Percentiles rank a stretch among this genome's conserved stretches.
These are phyloP conservation scores for Citeromyces siamensis DNA, from an alignment of 1,139 yeast genomes.

Conservation along the genomic window DNA sequence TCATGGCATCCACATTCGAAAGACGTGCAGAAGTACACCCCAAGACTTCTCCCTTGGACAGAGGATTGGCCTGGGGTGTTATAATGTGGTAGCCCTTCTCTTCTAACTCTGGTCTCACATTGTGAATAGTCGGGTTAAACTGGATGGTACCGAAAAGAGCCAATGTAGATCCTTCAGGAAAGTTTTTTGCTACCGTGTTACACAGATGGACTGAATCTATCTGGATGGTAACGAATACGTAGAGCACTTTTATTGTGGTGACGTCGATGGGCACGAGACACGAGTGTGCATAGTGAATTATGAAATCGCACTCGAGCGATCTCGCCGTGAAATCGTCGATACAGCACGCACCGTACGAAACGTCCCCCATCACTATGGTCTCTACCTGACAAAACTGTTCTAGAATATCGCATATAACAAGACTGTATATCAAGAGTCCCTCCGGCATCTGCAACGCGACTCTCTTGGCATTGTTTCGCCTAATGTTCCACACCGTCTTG, in stretches of 20 bases:
- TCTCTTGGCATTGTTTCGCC: conserved; percentile 54
- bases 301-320: conserved; percentile 85
- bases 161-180: conserved; percentile 42
- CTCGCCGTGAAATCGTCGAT: conserved; percentile 94
- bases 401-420: conserved; percentile 77
- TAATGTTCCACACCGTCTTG: conserved; percentile 89
- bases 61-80: conserved; percentile 88
- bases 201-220: conserved; percentile 77
- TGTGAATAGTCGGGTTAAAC: conserved; percentile 88
- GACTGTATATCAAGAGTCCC: conserved; percentile 78
- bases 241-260: conserved; percentile 78
- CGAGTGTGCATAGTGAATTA: conserved; percentile 95
- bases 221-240: conserved; percentile 89
- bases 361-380: conserved; percentile 96
- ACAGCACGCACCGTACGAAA: conserved; percentile 97
- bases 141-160: conserved; percentile 95
- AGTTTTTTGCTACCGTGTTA: conserved; percentile 64
- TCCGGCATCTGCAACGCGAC: conserved; percentile 98
- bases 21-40: conserved; percentile 92
- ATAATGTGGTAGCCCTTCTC: conserved; percentile 43
- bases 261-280: conserved; percentile 93
- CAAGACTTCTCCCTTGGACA: conserved; percentile 90
- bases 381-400: conserved; percentile 87
- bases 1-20: conserved; percentile 59
- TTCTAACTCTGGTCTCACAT: conserved; percentile 48